Conservation (phyloP, 768 basidiomycete species). For the Termitomyces eurrhizus region DNA sequence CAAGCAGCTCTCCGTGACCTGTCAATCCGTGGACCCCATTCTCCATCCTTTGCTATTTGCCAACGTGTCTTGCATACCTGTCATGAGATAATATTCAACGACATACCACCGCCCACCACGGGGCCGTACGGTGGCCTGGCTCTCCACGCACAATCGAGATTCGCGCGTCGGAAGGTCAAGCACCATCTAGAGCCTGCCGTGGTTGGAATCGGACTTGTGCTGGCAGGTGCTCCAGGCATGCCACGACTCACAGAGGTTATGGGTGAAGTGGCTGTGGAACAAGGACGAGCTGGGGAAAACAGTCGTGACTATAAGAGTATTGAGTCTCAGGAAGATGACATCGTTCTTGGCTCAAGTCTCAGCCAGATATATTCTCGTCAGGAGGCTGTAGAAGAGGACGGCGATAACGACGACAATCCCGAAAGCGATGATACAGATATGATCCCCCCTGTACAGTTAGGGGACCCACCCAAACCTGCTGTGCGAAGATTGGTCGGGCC, state of each 20-base stretch:
- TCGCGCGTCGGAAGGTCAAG: constrained; percentile 62
- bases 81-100: constrained; percentile 95
- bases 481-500: constrained; percentile 50
- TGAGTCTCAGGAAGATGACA: constrained; percentile 42
- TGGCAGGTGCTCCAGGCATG: constrained; percentile 76
- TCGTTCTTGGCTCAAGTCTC: constrained; percentile 24
- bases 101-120: constrained; percentile 62
- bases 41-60: constrained; percentile 84
- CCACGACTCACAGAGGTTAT: constrained; percentile 68
- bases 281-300: constrained; percentile 76
- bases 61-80: constrained; percentile 88
- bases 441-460: constrained; percentile 11
- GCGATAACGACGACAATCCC: constrained; percentile 38
- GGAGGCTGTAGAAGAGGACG: constrained; percentile 32
- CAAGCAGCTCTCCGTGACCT: constrained; percentile 91
- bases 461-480: constrained; percentile 16
- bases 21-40: constrained; percentile 49
- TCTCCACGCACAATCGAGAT: constrained; percentile 44
- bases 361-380: constrained; percentile 15
- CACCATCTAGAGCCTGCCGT: constrained; percentile 69
- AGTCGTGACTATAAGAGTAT: constrained; percentile 45
- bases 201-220: constrained; percentile 79
- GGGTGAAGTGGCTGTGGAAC: constrained; percentile 85
- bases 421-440: constrained; percentile 26
- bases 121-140: constrained; percentile 65